Conservation (phyloP, 768 basidiomycete species). For the Paxillus ammoniavirescens region DNA sequence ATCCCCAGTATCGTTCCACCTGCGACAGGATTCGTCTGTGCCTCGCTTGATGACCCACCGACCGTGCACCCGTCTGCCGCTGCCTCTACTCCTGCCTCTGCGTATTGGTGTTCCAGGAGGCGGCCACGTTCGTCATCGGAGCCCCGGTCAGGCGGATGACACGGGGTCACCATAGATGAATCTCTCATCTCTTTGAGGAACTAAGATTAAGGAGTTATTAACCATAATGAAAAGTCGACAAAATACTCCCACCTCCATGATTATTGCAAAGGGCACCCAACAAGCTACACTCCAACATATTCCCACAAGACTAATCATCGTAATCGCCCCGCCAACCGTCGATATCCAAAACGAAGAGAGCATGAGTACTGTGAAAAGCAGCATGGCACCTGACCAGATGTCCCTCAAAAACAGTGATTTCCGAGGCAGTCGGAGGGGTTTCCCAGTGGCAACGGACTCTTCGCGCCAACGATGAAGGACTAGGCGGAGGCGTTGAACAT, state of each 20-base stretch:
- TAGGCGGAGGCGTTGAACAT: conserved; percentile 64
- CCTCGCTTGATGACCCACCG: conserved; percentile 19
- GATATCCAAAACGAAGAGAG: conserved; percentile 85
- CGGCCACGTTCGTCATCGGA: conserved; percentile 44
- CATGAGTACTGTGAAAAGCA: conserved; percentile 77
- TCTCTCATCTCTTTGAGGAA: conserved; percentile 72
- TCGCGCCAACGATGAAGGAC: conserved; percentile 81
- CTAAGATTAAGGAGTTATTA: conserved; percentile 33
- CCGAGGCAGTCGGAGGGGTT: conserved; percentile 73
- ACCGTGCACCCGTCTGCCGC: conserved; percentile 41
- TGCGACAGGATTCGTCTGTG: conserved; percentile 51
- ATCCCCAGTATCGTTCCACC: conserved; percentile 94
- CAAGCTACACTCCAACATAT: conserved; percentile 98
- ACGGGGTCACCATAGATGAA: conserved; percentile 16
- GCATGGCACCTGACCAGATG: conserved; percentile 87
- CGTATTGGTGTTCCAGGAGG: conserved; percentile 48
- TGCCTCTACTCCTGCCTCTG: conserved; percentile 38
- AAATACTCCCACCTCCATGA: conserved; percentile 87
- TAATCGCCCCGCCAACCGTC: conserved; percentile 73
- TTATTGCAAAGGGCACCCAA: conserved; percentile 96
- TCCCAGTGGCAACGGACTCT: conserved; percentile 75
- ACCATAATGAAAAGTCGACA: background rate
- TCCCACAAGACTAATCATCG: conserved; percentile 81
- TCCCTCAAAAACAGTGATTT: conserved; percentile 92
- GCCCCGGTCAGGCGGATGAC: conserved; percentile 29